Conservation (phyloP, 352 stramenopile genomes). For the Phytophthora multivora region DNA sequence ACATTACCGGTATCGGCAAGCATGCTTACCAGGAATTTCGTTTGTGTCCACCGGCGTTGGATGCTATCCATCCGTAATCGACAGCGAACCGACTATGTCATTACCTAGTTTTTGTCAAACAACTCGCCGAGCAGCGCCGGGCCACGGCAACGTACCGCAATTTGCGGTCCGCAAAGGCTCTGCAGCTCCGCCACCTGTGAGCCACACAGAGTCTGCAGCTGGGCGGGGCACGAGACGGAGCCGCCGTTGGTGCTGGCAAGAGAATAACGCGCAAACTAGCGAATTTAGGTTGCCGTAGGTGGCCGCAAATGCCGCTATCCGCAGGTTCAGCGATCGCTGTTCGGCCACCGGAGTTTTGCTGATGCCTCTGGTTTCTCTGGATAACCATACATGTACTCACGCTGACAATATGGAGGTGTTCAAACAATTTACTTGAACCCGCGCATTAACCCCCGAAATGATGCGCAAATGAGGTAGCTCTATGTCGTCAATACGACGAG, state of each 20-base stretch:
- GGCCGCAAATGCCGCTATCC: background rate
- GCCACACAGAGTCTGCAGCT: conserved; percentile 32
- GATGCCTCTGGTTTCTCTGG: too few species aligned
- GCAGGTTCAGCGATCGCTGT: background rate
- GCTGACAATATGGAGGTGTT: conserved; percentile 1
- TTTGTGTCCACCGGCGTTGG: conserved; percentile 35
- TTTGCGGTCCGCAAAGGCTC: too few species aligned
- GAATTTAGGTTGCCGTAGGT: conserved; percentile 3
- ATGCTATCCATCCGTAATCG: conserved; percentile 18
- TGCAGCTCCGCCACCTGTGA: conserved; percentile 12
- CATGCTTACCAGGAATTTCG: conserved; percentile 22
- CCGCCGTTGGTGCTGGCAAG: background rate
- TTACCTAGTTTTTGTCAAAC: conserved; percentile 13
- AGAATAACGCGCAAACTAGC: conserved; percentile 5
- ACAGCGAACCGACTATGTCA: conserved; percentile 14
- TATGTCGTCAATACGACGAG: background rate
- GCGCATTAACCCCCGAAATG: conserved; percentile 8
- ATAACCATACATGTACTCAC: background rate
- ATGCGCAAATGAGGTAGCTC: background rate
- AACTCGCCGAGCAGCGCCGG: conserved; percentile 11
- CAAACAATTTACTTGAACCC: conserved; percentile 25
- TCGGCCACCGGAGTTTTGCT: too few species aligned
- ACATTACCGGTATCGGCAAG: background rate
- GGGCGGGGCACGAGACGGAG: conserved; percentile 14
- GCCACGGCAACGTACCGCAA: conserved; percentile 10